Base-by-base conservation (phyloP, 164 flowering plant species). In the Vitis labrusca region DNA sequence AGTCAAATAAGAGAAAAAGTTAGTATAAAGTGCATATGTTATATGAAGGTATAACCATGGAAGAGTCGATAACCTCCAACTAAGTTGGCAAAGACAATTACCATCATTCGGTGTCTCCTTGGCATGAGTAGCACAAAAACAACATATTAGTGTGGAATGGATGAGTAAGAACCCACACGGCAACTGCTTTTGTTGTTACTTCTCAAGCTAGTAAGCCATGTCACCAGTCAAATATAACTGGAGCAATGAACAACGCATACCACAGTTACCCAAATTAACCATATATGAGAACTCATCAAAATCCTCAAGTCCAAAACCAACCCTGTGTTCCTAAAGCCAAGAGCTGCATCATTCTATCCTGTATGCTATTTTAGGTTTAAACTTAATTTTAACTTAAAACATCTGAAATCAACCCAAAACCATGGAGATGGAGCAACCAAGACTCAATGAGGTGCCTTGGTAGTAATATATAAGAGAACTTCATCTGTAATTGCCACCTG, bases 21-120 rank as follows among this genome's bases (percentile, higher is more conserved):
- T 55, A 72, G 15, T 17, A 17, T 15, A 30, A 54, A 16, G 59
- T 59, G 59, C 54, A 73, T 56, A 73, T 58, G 52, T 44, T 63
- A 67, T 54, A 61, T 29, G 65, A 60, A 68, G 59, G 17, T 63
- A 50, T 68, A 65, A 62, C 69, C 77, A 69, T 62, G 50, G 55
- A 58, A 65, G 66, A 69, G 29, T 61, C 55, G 50, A 60, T 57
- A 70, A 67, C 68, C 69, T 30, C 48, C 19, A 55, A 73, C 53
- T 53, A 61, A 70, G 63, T 67, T 71, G 73, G 67, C 71, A 71
- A 71, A 51, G 61, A 73, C 70, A 65, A 50, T 69, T 63, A 78
- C 78, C 81, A 74, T 74, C 64, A 59, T 48, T 64, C 50, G 10
- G 72, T 56, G 67, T 76, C 80, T 65, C 71, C 77, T 71, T 78